Evolutionary conservation across 345 rosid species (phyloP).

Genomic region (Atalantia buxifolia): DNA sequence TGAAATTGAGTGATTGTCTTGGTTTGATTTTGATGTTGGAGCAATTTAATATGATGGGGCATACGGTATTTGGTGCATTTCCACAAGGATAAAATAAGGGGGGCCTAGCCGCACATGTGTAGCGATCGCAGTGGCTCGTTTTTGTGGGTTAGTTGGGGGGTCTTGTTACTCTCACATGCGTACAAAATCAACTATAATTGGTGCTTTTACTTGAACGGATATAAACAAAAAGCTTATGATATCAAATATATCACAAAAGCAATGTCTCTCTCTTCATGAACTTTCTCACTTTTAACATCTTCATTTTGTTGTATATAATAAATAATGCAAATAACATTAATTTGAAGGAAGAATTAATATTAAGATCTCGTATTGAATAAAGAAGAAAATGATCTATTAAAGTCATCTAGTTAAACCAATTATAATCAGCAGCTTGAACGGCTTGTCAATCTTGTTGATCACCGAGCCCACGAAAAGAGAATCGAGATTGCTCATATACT

Average conservation of each 20-base stretch:
- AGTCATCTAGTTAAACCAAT: too few species aligned
- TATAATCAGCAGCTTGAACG: too few species aligned
- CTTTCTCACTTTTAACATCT: not conserved
- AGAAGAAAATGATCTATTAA: too few species aligned
- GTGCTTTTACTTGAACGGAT: not conserved
- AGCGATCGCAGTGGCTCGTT: not conserved
- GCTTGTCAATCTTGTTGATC: not conserved
- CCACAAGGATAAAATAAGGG: not conserved
- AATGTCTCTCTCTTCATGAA: not conserved
- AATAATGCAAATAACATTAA: not conserved
- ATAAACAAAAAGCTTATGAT: not conserved
- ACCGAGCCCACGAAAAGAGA: not conserved
- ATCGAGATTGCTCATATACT: too few species aligned
- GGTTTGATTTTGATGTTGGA: not conserved
- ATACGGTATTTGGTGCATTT: not conserved
- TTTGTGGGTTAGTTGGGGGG: conserved; percentile 15
- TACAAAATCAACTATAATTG: not conserved
- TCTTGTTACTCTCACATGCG: conserved; percentile 2
- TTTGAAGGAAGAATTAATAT: not conserved
- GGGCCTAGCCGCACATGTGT: conserved; percentile 4
- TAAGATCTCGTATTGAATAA: too few species aligned
- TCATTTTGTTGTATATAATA: not conserved
- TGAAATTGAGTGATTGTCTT: not conserved
- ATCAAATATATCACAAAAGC: not conserved
- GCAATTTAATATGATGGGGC: not conserved